A percentile compares a stretch with the other conserved stretches of the same genome.
Conservation (phyloP, 1,139 yeast species). For the Casaregolazyma suthepensis region DNA sequence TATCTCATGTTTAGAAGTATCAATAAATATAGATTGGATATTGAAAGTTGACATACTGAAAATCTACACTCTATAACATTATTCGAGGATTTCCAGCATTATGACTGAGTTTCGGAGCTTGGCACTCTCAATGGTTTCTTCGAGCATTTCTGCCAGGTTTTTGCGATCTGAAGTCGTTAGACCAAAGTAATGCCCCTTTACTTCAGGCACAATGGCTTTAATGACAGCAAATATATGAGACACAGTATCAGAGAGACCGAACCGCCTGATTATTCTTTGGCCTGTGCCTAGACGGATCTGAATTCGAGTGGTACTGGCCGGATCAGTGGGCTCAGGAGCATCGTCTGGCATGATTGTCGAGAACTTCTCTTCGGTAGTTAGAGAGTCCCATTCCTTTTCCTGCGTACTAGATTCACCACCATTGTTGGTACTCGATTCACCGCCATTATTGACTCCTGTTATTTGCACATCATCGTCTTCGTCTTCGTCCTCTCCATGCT, state of each 20-base stretch:
- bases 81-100: slow-evolving; percentile 50
- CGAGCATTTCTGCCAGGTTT: slow-evolving; percentile 56
- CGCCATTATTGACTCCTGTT: neutral
- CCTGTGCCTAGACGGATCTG: slow-evolving; percentile 89
- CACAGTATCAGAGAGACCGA: slow-evolving; percentile 53
- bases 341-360: slow-evolving; percentile 44
- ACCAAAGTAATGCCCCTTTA: slow-evolving; percentile 49
- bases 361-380: slow-evolving; percentile 34
- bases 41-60: neutral
- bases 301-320: slow-evolving; percentile 61
- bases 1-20: neutral
- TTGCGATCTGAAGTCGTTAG: slow-evolving; percentile 58
- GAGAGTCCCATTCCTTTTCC: slow-evolving; percentile 9
- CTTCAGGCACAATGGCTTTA: slow-evolving; percentile 47
- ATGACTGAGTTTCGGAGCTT: slow-evolving; percentile 79
- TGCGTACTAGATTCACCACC: slow-evolving; percentile 3
- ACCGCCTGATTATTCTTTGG: slow-evolving; percentile 69
- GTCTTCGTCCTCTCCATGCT: slow-evolving; percentile 30
- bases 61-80: slow-evolving; percentile 1
- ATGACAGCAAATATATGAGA: slow-evolving; percentile 53
- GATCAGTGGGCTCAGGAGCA: slow-evolving; percentile 53
- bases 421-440: slow-evolving; percentile 1
- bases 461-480: slow-evolving; percentile 18
- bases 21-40: neutral
- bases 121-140: slow-evolving; percentile 60